A percentile compares a stretch with the other conserved stretches of the same genome.
These are phyloP conservation scores for Yarrowia galli DNA, from an alignment of 1,139 yeast species.

Conservation along the genomic window DNA sequence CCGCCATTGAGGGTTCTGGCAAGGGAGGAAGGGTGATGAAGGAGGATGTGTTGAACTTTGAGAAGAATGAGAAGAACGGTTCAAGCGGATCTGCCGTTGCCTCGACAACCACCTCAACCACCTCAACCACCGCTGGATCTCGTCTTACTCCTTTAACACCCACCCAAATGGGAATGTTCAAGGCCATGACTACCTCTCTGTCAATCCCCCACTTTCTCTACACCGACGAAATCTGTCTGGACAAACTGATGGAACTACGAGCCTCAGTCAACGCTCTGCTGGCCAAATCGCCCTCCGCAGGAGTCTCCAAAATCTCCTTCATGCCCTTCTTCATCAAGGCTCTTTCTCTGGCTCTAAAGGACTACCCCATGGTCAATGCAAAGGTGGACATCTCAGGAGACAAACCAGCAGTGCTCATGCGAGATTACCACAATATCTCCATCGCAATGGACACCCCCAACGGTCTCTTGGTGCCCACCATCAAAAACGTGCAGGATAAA, in stretches of 20 bases:
- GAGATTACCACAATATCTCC: conserved; percentile 56
- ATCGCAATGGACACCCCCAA: conserved; percentile 79
- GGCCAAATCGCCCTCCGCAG: conserved; percentile 39
- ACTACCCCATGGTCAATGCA: conserved; percentile 49
- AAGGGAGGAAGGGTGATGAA: conserved; percentile 51
- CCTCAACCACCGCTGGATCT: background rate
- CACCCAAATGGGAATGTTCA: conserved; percentile 51
- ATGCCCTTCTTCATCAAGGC: conserved; percentile 53
- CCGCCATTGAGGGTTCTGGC: conserved; percentile 48
- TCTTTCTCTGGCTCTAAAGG: conserved; percentile 47
- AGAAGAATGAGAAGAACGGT: background rate
- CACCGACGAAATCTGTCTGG: conserved; percentile 50
- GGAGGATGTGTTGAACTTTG: conserved; percentile 48
- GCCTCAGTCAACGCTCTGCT: conserved; percentile 45
- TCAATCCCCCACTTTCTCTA: conserved; percentile 51
- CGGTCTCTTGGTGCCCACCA: conserved; percentile 76
- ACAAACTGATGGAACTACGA: conserved; percentile 45
- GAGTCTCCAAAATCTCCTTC: conserved; percentile 47
- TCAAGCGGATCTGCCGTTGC: too few relatives aligned
- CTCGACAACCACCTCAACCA: conserved; percentile 35
- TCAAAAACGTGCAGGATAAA: conserved; percentile 70
- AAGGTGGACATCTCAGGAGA: conserved; percentile 43
- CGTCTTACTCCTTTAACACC: conserved; percentile 46
- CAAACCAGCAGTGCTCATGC: conserved; percentile 45
- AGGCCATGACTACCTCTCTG: conserved; percentile 50